Base-by-base conservation (phyloP, 129 eudicot genomes). In the Heracleum sosnowskyi region DNA sequence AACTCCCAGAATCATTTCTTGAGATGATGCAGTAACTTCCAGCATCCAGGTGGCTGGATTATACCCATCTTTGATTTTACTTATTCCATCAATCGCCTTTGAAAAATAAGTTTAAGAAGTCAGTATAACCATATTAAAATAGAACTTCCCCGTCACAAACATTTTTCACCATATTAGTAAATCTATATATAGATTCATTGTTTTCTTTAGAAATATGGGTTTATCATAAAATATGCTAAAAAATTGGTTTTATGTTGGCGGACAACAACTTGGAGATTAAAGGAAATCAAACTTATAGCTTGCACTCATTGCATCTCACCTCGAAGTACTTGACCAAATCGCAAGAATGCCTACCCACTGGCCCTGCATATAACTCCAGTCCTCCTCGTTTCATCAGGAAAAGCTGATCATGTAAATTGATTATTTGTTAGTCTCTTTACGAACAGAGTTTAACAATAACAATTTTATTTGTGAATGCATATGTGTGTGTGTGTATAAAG, bases 31-130 rank as follows among this genome's bases (percentile, higher is more conserved):
- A 64, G 84, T 76, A 51, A 82, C 84, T 33, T 82, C 84, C 78
- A 82, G 60, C 84, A 82, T 82, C 84, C 84, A 82, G 31, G 84
- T 82, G 22, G 84, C 84, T 7, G 84, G 84, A 69, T 82, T 82
- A 53, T 82, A 82, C 11, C 84, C 81, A 49, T 82, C 81, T 49
- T 72, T 76, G 72, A 82, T 82, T 75, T 69, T 69, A 12, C 44
- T 51, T 40, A 82, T 79, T 81, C 83, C 83, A 5, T 63, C 64
- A 34, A 81, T 81, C 5, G 64, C 60, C 83, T 81, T 29, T 42
- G 9, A n/a, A 16, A 73, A n/a, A 41, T 8, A 28, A 22, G 55
- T n/a, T 73, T 41, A 22, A 20, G 17, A 71, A 39, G 33, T 73
- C 53, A 73, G 51, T 73, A 22, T 39, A 73, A 73, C 17, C 53